A percentile compares a stretch with the other conserved stretches of the same genome.
Evolutionary conservation across 2,329 filamentous ascomycete genomes (phyloP).

Genomic region (Fusarium buxicola): DNA sequence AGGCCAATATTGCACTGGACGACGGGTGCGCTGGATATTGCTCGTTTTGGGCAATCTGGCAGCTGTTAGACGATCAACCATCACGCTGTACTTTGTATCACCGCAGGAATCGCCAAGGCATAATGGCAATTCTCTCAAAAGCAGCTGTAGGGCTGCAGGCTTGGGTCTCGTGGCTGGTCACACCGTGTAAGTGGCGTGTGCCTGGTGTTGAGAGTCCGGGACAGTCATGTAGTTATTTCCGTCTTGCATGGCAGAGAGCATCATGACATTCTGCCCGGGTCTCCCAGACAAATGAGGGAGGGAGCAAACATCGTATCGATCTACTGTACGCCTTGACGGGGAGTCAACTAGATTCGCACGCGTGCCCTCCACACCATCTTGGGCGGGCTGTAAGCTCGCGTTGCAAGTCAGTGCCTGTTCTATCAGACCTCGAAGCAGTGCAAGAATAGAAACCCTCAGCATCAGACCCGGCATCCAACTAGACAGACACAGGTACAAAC

Average conservation of each 20-base stretch:
- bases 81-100: neutral
- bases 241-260: too few relatives aligned
- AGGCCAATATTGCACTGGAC: neutral
- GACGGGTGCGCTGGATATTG: neutral
- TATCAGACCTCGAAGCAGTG: neutral
- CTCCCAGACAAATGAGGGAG: too few relatives aligned
- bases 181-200: neutral
- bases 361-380: slow-evolving; percentile 14
- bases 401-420: slow-evolving; percentile 8
- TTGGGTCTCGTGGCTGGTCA: neutral
- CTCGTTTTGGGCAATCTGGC: neutral
- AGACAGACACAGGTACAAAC: fast-evolving
- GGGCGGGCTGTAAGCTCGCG: slow-evolving; percentile 22
- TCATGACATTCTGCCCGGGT: too few relatives aligned
- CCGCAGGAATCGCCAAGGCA: neutral
- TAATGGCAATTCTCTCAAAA: neutral
- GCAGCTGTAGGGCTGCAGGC: neutral
- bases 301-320: too few relatives aligned
- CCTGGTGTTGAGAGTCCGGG: neutral
- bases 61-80: neutral
- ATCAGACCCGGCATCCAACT: fast-evolving
- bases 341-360: slow-evolving; percentile 17
- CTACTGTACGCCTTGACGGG: too few relatives aligned
- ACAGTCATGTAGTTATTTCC: too few relatives aligned
- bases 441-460: slow-evolving; percentile 26